phyloP scores from a whole-genome alignment of 352 stramenopile species.

The Phytophthora uliginosa region DNA sequence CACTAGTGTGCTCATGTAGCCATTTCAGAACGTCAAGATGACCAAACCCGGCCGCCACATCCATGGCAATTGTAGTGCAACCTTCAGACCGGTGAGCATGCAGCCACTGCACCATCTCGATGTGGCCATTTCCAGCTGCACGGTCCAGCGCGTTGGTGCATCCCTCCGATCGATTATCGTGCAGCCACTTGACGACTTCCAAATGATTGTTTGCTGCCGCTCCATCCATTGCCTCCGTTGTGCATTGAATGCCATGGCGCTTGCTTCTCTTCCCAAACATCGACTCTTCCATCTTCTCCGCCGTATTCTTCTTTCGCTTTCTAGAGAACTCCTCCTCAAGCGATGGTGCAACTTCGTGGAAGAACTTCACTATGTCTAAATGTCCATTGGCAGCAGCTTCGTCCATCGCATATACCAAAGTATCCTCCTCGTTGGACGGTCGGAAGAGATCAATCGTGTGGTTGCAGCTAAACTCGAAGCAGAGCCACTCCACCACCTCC shows the following conservation, averaged over 20 bases:
- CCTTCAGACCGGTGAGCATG: neutral
- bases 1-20: neutral
- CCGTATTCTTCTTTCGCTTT: neutral
- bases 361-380: neutral
- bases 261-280: neutral
- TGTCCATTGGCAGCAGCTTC: neutral
- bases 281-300: neutral
- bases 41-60: neutral
- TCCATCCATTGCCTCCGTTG: neutral
- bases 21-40: slow-evolving; percentile 14
- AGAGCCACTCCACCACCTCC: neutral
- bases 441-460: neutral
- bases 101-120: neutral
- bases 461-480: neutral
- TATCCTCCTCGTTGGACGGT: neutral
- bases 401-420: neutral
- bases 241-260: neutral
- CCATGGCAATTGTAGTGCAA: neutral
- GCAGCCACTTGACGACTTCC: neutral
- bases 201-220: neutral
- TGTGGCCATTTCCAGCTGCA: neutral
- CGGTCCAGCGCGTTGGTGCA: neutral
- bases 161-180: neutral
- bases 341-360: neutral
- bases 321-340: neutral